Base-by-base conservation (phyloP, 1,284 basidiomycete species). In the Fistulinella cinereoalba region DNA sequence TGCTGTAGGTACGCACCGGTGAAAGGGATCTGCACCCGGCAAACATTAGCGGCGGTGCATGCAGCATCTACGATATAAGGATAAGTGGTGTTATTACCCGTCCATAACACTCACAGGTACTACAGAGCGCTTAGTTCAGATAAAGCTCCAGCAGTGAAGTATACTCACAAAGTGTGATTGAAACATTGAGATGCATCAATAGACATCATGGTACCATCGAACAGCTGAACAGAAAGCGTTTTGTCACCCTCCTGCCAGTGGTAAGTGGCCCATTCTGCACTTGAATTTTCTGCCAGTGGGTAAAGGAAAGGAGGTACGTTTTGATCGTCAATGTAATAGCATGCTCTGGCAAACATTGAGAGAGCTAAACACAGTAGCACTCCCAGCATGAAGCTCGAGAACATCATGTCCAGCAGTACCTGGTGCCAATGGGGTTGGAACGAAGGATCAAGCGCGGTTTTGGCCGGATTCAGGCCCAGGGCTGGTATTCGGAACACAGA, bases 261-360 rank as follows among this genome's bases (percentile, higher is more conserved):
- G 4, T 36, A n/a, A n/a, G n/a, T n/a, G n/a, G n/a, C 41, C 57
- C 56, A 57, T 41, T 45, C 46, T 1, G 43, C 44, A 7, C 37
- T 39, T 27, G 56, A 46, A 18, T 46, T 54, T 22, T 47, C 46
- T n/a, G n/a, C n/a, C n/a, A n/a, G n/a, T 18, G 51, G 44, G 24
- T 49, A 59, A 6, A 42, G 3, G 16, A 52, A 55, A 25, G 49
- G 43, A 7, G 57, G 49, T 15, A 15, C 24, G 24, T 57, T 55
- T 33, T 51, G 47, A 16, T 57, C 57, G 15, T 60, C 55, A n/a
- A 57, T 54, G 16, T 37, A 43, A 24, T 57, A 57, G 23, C 55
- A 49, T 37, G 53, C 55, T n/a, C 16, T 43, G 19, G 31, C 41
- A 11, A 47, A 27, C 16, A 40, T 40, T 29, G 18, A 22, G 18